A percentile compares a stretch with the other conserved stretches of the same genome.
Conservation (phyloP, 2,329 filamentous ascomycete genomes). For the Phaeomoniella chlamydospora region DNA sequence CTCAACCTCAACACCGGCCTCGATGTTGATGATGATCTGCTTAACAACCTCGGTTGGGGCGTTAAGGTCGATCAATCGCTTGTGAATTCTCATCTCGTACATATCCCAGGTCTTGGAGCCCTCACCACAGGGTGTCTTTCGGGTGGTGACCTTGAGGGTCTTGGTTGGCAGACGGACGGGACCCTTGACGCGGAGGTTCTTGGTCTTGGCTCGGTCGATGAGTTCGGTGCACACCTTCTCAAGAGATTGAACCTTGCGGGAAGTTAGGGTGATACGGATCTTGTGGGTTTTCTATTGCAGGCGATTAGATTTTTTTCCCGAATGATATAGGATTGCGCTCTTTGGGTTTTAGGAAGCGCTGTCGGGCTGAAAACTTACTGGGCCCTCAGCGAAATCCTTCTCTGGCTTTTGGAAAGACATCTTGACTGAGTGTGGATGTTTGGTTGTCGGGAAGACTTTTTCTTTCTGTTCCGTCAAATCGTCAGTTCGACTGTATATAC, state of each 20-base stretch:
- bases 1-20: constrained; percentile 38
- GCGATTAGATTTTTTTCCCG: constrained; percentile 1
- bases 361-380: constrained; percentile 38
- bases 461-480: too few relatives aligned
- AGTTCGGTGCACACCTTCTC: constrained; percentile 98
- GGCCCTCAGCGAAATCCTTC: constrained; percentile 84
- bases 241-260: constrained; percentile 84
- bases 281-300: constrained; percentile 69
- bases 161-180: constrained; percentile 96
- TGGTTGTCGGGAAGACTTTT: constrained; percentile 4
- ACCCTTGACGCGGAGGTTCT: constrained; percentile 97
- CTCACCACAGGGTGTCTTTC: constrained; percentile 99
- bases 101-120: constrained; percentile 99
- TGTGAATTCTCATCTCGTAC: constrained; percentile 99
- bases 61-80: constrained; percentile 93
- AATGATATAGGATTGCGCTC: neutral
- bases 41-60: constrained; percentile 73
- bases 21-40: constrained; percentile 40
- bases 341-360: neutral
- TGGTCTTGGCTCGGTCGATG: constrained; percentile 94
- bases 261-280: constrained; percentile 96
- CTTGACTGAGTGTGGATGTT: constrained; percentile 29
- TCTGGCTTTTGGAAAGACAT: constrained; percentile 95
- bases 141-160: constrained; percentile 90
- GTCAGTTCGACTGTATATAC: too few relatives aligned